phyloP scores from a whole-genome alignment of 2,329 filamentous ascomycete species.

The Diaporthe sp. region DNA sequence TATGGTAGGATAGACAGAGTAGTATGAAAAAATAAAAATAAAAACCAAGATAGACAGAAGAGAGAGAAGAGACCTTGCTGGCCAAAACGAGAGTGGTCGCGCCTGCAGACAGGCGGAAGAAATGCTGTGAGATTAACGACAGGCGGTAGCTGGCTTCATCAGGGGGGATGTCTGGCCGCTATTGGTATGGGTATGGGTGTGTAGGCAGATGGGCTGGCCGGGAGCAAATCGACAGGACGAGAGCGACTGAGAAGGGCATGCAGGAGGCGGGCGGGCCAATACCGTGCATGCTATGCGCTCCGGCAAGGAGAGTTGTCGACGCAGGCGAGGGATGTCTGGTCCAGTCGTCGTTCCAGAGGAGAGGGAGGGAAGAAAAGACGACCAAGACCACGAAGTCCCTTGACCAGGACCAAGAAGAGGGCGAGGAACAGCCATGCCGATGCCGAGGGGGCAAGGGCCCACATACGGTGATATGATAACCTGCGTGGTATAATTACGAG shows the following conservation, averaged over 20 bases:
- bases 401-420: neutral
- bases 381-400: neutral
- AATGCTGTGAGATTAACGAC: slow-evolving; percentile 38
- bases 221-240: slow-evolving; percentile 40
- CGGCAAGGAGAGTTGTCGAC: slow-evolving; percentile 37
- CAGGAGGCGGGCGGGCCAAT: slow-evolving; percentile 38
- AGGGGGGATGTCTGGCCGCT: slow-evolving; percentile 30
- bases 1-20: slow-evolving; percentile 38
- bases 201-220: slow-evolving; percentile 19
- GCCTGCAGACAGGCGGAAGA: slow-evolving; percentile 40
- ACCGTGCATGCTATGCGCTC: slow-evolving; percentile 27
- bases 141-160: slow-evolving; percentile 38
- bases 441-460: slow-evolving; percentile 13
- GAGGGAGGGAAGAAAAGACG: slow-evolving; percentile 11
- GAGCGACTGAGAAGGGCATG: slow-evolving; percentile 36
- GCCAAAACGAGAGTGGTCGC: slow-evolving; percentile 40
- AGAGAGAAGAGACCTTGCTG: slow-evolving; percentile 41
- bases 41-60: slow-evolving; percentile 36
- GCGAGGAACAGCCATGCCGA: slow-evolving; percentile 17
- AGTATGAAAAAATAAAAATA: slow-evolving; percentile 39
- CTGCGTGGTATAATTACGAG: slow-evolving; percentile 39
- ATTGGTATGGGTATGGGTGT: slow-evolving; percentile 34
- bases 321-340: slow-evolving; percentile 33
- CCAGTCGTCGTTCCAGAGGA: slow-evolving; percentile 11
- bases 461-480: slow-evolving; percentile 31